These are phyloP conservation scores for Suillus paluster DNA, from an alignment of 768 basidiomycete genomes.

Conservation along the genomic window DNA sequence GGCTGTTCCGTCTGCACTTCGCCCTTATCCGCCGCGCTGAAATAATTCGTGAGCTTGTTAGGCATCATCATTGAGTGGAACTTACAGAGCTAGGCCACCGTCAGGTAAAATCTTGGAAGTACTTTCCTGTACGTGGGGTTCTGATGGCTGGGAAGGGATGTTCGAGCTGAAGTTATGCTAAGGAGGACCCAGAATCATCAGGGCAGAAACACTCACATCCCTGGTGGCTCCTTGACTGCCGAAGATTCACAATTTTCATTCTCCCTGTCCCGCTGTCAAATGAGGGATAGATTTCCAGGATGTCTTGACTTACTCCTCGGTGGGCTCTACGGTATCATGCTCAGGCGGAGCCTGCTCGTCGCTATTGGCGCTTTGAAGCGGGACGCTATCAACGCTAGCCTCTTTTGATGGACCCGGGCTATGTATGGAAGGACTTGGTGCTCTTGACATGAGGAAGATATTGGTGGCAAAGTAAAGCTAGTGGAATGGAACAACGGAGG, in stretches of 20 bases:
- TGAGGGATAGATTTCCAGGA: neutral
- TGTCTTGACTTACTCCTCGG: neutral
- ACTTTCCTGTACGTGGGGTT: neutral
- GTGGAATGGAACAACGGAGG: no score
- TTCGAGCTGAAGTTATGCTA: neutral
- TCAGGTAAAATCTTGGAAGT: neutral
- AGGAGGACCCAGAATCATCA: neutral
- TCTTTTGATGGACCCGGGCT: no score
- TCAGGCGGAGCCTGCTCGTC: neutral
- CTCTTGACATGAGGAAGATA: no score
- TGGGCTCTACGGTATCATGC: neutral
- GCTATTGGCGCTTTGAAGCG: neutral
- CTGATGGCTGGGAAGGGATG: neutral
- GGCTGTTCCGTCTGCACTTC: neutral
- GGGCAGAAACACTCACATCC: neutral
- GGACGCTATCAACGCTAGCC: slow-evolving; percentile 41
- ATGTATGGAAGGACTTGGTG: no score
- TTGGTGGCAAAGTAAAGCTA: no score
- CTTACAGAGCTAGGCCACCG: neutral
- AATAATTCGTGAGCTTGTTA: neutral
- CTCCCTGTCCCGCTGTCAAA: neutral
- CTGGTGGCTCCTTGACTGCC: no score
- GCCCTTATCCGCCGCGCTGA: neutral
- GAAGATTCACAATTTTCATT: no score
- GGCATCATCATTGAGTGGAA: neutral